Evolutionary conservation across 2,329 filamentous ascomycete species (phyloP).

Genomic region (Blastomyces parvus): DNA sequence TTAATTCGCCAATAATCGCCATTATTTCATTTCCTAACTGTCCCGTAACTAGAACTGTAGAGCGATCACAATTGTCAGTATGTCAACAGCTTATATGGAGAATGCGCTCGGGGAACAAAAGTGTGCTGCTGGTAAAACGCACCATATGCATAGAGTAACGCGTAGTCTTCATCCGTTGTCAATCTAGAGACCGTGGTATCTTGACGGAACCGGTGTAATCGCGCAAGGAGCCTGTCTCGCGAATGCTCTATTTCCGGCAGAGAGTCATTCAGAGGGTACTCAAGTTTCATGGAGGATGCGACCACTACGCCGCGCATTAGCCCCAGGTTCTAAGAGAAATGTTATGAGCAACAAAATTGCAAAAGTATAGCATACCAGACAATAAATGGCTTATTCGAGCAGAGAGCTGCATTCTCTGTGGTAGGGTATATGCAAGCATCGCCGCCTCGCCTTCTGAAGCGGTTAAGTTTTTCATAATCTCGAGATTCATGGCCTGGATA

Average conservation of each 20-base stretch:
- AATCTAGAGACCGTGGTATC: constrained; percentile 45
- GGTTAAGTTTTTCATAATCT: constrained; percentile 69
- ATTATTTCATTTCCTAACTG: constrained; percentile 49
- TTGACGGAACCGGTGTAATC: constrained; percentile 78
- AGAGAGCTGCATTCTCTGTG: constrained; percentile 72
- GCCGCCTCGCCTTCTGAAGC: constrained; percentile 72
- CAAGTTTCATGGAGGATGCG: constrained; percentile 84
- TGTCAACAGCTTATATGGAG: background rate
- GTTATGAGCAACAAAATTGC: background rate
- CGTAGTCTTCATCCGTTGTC: constrained; percentile 60
- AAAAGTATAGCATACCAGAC: constrained; percentile 37
- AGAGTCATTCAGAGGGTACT: constrained; percentile 84
- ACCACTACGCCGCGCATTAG: constrained; percentile 55
- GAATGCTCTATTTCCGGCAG: constrained; percentile 73
- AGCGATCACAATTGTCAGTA: constrained; percentile 8
- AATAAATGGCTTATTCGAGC: constrained; percentile 83
- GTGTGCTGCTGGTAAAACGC: constrained; percentile 23
- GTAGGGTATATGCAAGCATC: constrained; percentile 66
- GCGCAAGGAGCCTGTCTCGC: constrained; percentile 73
- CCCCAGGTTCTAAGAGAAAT: background rate
- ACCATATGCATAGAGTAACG: constrained; percentile 85
- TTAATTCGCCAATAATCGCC: constrained; percentile 46
- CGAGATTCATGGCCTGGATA: constrained; percentile 92
- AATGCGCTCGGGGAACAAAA: background rate
- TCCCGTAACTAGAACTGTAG: constrained; percentile 51